Conservation (phyloP, 176 grass and related monocot species). For the Rhynchospora tenuis region DNA sequence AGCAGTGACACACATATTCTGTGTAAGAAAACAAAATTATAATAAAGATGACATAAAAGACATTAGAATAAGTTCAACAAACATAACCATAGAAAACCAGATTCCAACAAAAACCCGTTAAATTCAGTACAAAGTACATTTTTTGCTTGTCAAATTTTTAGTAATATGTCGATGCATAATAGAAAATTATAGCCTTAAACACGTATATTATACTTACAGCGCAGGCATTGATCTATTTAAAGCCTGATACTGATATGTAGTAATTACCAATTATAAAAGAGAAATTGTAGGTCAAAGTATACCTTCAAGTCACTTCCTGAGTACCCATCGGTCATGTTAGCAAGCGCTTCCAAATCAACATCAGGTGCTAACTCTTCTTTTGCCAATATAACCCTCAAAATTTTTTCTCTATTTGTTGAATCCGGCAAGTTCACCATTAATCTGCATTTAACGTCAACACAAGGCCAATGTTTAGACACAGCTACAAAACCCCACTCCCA, state of each 20-base stretch:
- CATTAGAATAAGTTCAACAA: conserved; percentile 5
- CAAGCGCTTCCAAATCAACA: conserved; percentile 65
- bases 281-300: conserved; percentile 17
- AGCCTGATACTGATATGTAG: background rate
- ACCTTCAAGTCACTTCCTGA: conserved; percentile 99
- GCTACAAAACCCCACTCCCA: background rate
- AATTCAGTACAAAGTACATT: background rate
- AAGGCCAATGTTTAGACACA: background rate
- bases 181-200: background rate
- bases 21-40: conserved; percentile 26
- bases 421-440: conserved; percentile 99
- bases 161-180: background rate
- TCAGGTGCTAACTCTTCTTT: conserved; percentile 77
- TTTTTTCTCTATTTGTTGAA: conserved; percentile 88
- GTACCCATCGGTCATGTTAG: conserved; percentile 97
- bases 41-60: background rate
- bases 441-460: conserved; percentile 38
- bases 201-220: background rate
- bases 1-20: conserved; percentile 97
- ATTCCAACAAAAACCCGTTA: background rate
- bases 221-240: background rate
- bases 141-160: background rate
- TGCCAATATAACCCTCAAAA: conserved; percentile 90
- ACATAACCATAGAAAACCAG: background rate
- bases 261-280: background rate